Evolutionary conservation across 1,284 basidiomycete genomes (phyloP).

Genomic region (Pseudozyma pruni): DNA sequence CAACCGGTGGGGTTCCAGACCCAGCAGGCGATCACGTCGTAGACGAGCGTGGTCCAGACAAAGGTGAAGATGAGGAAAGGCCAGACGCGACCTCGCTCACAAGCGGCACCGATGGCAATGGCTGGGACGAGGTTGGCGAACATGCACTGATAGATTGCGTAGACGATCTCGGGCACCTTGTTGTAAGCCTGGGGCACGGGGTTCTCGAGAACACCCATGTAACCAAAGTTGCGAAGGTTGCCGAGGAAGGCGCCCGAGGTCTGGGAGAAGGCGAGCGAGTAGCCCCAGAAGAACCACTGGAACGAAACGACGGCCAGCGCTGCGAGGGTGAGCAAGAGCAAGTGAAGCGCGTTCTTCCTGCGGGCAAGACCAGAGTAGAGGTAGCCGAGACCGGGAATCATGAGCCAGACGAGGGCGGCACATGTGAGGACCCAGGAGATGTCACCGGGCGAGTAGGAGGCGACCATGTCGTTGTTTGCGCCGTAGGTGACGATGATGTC

Average conservation of each 20-base stretch:
- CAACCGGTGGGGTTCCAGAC: conserved; percentile 92
- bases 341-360: conserved; percentile 73
- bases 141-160: conserved; percentile 69
- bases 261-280: conserved; percentile 72
- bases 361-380: conserved; percentile 87
- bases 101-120: conserved; percentile 75
- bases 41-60: conserved; percentile 82
- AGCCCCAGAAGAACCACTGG: conserved; percentile 72
- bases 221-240: conserved; percentile 74
- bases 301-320: conserved; percentile 69
- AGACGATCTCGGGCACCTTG: conserved; percentile 71
- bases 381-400: conserved; percentile 77
- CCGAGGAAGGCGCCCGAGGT: conserved; percentile 78
- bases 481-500: conserved; percentile 64
- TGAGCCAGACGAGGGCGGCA: conserved; percentile 78
- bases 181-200: conserved; percentile 77
- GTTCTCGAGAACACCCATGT: conserved; percentile 77
- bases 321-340: conserved; percentile 71
- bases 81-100: conserved; percentile 85
- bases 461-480: conserved; percentile 36
- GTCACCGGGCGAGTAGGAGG: conserved; percentile 53
- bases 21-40: conserved; percentile 70
- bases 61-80: conserved; percentile 90
- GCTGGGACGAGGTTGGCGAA: conserved; percentile 71
- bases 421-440: conserved; percentile 74